These are phyloP conservation scores for Trypanosomatidae sp. DNA, from an alignment of 208 protist species.

Conservation along the genomic window DNA sequence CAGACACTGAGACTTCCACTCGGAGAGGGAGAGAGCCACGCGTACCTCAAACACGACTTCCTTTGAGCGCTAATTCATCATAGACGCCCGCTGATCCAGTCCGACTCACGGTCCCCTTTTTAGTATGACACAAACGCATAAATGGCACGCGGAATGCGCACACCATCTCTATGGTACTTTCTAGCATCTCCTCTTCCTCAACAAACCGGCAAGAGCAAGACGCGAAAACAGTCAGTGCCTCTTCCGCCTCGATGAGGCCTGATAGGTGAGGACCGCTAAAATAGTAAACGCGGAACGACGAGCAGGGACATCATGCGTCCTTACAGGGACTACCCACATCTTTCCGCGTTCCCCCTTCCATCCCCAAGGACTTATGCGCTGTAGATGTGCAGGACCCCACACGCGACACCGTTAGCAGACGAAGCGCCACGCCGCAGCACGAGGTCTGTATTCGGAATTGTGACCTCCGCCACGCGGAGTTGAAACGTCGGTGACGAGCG, in stretches of 20 bases:
- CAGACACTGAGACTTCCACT: not conserved
- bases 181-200: not conserved
- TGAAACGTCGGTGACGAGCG: constrained; percentile 54
- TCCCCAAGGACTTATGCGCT: constrained; percentile 7
- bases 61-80: not conserved
- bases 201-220: not conserved
- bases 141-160: not conserved
- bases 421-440: constrained; percentile 60
- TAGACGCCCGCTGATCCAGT: not conserved
- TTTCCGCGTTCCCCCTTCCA: not conserved
- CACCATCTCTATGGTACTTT: not conserved
- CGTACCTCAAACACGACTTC: not conserved
- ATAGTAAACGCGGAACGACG: not conserved
- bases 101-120: not conserved
- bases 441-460: constrained; percentile 52
- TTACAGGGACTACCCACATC: not conserved
- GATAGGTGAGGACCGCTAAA: not conserved
- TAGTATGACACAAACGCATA: not conserved
- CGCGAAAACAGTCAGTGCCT: not conserved
- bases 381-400: constrained; percentile 75
- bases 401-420: constrained; percentile 56
- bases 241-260: not conserved
- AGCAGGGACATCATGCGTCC: not conserved
- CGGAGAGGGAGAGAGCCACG: not conserved
- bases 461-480: constrained; percentile 84